These are phyloP conservation scores for Graphium sp. DNA, from an alignment of 2,329 filamentous ascomycete species.

Conservation along the genomic window DNA sequence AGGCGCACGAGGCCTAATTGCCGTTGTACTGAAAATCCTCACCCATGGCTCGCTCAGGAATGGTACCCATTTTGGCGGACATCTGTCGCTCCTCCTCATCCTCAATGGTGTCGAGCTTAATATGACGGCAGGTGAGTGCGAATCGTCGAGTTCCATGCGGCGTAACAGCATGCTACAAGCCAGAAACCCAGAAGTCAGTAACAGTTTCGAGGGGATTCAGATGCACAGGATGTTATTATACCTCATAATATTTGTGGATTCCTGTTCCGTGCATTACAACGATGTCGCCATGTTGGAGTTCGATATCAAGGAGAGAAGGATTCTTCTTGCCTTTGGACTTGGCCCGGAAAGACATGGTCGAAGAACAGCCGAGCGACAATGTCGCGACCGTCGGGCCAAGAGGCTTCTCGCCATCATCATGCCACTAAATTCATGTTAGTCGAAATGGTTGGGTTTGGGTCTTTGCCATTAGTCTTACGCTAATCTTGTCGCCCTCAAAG, in stretches of 20 bases:
- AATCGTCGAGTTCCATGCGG: slow-evolving; percentile 33
- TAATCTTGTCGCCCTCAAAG: slow-evolving; percentile 40
- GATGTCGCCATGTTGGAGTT: slow-evolving; percentile 45
- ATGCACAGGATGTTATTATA: slow-evolving; percentile 14
- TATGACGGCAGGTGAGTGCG: slow-evolving; percentile 36
- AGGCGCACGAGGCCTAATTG: neutral
- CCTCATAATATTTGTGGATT: slow-evolving; percentile 43
- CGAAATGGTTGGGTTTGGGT: neutral
- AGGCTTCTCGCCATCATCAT: slow-evolving; percentile 49
- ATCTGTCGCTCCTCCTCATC: slow-evolving; percentile 10
- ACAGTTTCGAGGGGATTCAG: neutral
- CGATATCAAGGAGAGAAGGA: slow-evolving; percentile 16
- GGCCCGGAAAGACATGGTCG: slow-evolving; percentile 38
- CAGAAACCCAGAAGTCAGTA: slow-evolving; percentile 7
- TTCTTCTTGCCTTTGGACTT: slow-evolving; percentile 20
- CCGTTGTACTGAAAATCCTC: slow-evolving; percentile 3
- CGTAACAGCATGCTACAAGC: slow-evolving; percentile 32
- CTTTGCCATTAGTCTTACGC: slow-evolving; percentile 16
- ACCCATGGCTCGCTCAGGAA: slow-evolving; percentile 12
- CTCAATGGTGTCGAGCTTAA: slow-evolving; percentile 24
- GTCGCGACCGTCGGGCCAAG: slow-evolving; percentile 47
- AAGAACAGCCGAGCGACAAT: slow-evolving; percentile 38
- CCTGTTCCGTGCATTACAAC: slow-evolving; percentile 43
- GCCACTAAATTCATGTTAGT: slow-evolving; percentile 23
- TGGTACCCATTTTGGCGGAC: slow-evolving; percentile 12